phyloP scores from a whole-genome alignment of 768 basidiomycete genomes.

The Suillus lakei region DNA sequence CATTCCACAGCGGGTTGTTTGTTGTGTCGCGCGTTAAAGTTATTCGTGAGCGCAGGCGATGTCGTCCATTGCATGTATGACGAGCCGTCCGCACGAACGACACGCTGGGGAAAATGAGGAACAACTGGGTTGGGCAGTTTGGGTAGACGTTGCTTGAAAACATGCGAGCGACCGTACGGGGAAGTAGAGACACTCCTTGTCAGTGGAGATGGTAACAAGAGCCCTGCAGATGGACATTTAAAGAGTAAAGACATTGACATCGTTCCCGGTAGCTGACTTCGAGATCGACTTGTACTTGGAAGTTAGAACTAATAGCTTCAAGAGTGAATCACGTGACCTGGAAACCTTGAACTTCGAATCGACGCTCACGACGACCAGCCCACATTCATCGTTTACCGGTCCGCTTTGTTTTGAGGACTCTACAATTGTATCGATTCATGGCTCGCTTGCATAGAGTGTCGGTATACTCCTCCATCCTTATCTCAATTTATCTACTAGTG shows the following conservation, averaged over 20 bases:
- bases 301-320: too few relatives aligned
- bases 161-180: slow-evolving; percentile 83
- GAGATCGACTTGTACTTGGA: background rate
- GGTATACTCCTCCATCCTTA: slow-evolving; percentile 43
- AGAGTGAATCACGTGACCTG: too few relatives aligned
- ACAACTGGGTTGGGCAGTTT: slow-evolving; percentile 82
- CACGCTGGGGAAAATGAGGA: slow-evolving; percentile 83
- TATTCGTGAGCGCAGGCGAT: slow-evolving; percentile 75
- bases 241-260: slow-evolving; percentile 4
- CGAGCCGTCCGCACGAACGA: slow-evolving; percentile 87
- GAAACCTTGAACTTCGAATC: background rate
- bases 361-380: background rate
- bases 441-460: slow-evolving; percentile 64
- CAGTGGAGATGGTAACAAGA: background rate
- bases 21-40: slow-evolving; percentile 85
- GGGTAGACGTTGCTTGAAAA: slow-evolving; percentile 71
- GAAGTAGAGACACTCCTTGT: slow-evolving; percentile 52
- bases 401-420: background rate
- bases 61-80: slow-evolving; percentile 90
- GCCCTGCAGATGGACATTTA: background rate
- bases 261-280: background rate
- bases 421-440: slow-evolving; percentile 44
- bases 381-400: background rate
- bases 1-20: slow-evolving; percentile 88
- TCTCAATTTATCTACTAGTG: slow-evolving; percentile 59